These are phyloP conservation scores for Coelastrella sp. DNA, from an alignment of 139 green algal species.

Conservation along the genomic window DNA sequence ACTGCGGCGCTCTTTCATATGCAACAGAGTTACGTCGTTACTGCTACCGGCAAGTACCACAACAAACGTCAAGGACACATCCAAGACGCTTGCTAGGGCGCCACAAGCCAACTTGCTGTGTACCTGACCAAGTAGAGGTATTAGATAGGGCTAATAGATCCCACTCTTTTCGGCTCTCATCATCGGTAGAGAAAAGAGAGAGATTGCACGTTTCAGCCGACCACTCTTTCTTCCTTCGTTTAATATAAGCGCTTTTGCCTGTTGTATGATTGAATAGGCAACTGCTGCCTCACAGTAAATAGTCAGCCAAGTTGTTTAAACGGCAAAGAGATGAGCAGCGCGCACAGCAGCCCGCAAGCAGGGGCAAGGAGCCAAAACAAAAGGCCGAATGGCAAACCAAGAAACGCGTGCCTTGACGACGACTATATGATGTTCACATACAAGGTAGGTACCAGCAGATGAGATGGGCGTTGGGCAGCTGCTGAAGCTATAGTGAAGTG, in stretches of 20 bases:
- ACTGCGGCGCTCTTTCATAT: no score
- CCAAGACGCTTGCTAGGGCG: no score
- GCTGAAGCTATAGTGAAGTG: neutral
- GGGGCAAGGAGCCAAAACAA: neutral
- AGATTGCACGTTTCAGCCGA: neutral
- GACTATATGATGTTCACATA: constrained; percentile 34
- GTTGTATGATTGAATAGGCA: neutral
- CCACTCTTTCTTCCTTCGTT: neutral
- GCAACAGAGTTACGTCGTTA: no score
- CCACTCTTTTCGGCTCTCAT: no score
- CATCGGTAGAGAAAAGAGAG: no score
- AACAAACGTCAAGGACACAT: no score
- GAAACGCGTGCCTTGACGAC: neutral
- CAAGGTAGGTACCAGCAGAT: neutral
- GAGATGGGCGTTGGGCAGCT: neutral
- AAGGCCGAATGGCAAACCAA: neutral
- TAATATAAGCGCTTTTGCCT: neutral
- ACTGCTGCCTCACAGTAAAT: no score
- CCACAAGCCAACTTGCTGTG: no score
- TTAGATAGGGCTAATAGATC: no score
- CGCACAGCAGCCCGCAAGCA: neutral
- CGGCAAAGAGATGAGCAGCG: neutral
- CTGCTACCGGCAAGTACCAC: no score
- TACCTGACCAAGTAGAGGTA: no score
- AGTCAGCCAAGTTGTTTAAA: neutral